A percentile compares a stretch with the other conserved stretches of the same genome.
These are phyloP conservation scores for Strobilomyces confusus DNA, from an alignment of 768 basidiomycete genomes.

Conservation along the genomic window DNA sequence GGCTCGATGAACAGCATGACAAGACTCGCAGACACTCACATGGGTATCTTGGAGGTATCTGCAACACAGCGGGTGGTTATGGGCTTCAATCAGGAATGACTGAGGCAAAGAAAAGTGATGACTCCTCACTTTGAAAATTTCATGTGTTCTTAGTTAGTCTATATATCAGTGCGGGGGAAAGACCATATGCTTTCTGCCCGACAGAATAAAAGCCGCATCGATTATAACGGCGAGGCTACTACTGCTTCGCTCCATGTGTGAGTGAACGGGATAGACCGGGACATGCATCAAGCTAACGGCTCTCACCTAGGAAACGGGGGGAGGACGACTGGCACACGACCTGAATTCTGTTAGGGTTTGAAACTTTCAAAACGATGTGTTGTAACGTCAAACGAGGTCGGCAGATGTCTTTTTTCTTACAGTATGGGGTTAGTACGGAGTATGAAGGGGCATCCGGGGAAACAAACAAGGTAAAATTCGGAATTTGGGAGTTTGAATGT, in stretches of 20 bases:
- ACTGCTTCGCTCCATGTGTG: neutral
- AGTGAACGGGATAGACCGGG: conserved; percentile 8
- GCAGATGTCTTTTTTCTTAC: neutral
- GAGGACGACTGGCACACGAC: neutral
- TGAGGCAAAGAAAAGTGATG: neutral
- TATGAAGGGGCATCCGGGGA: neutral
- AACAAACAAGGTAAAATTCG: neutral
- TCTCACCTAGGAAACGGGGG: conserved; percentile 2
- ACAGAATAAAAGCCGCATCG: neutral
- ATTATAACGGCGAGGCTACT: neutral
- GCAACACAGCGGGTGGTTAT: neutral
- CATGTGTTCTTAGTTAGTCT: conserved; percentile 32
- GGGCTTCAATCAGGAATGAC: neutral
- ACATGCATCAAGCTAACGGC: conserved; percentile 1
- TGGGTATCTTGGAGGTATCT: conserved; percentile 73
- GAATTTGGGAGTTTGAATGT: neutral
- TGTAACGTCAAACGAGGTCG: conserved; percentile 1
- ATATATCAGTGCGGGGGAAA: neutral
- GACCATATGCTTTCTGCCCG: neutral
- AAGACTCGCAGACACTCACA: conserved; percentile 30
- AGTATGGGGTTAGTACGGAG: neutral
- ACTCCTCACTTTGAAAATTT: conserved; percentile 54
- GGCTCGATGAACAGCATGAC: neutral
- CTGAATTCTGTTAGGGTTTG: neutral
- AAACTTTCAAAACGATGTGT: conserved; percentile 1